Evolutionary conservation across 441 rosid genomes (phyloP), one percentile per base, ranked within the genome.

Genomic region (Eruca vesicaria): DNA sequence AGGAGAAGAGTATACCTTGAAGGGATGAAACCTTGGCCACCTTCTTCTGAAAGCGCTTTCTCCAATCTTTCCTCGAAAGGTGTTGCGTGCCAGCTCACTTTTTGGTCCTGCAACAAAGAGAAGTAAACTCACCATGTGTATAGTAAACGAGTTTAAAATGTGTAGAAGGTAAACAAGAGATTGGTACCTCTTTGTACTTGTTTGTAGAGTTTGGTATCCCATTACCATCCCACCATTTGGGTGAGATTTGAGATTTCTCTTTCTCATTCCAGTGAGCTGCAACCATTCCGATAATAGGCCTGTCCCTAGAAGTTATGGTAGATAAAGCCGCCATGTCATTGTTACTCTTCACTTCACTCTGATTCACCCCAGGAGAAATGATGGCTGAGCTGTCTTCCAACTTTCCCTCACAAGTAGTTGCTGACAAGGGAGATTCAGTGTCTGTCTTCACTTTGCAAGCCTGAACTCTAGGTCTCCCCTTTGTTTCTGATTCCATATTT

Each of bases 141-240:
- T 29, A 14, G n/a, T n/a, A n/a, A n/a, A n/a, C n/a, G n/a, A n/a
- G n/a, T n/a, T n/a, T 4, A 21, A 48, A 45, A 59, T 38, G 28
- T 29, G 1, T 20, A 52, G 19, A 41, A 64, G 38, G 0, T 5
- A 68, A 63, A 61, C 50, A 10, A 2, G 48, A 69, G 58, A 26
- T 18, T 83, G 2, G 35, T 84, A 94, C 98, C 97, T 94, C 98
- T 85, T 90, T 95, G 84, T 95, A 92, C 78, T 92, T 95, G 81
- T 84, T 92, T 56, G 98, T 95, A 48, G 98, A 89, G 81, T 95
- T 95, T 53, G 98, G 98, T 76, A 92, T 95, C 57, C 99, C 98
- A 77, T 94, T 94, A 36, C 99, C 98, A 82, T 94, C 97, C 98
- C 98, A 94, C 91, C 96, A 90, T 80, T 86, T 95, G n/a, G 88